phyloP scores from a whole-genome alignment of 352 stramenopile species.

The Globisporangium parvum region DNA sequence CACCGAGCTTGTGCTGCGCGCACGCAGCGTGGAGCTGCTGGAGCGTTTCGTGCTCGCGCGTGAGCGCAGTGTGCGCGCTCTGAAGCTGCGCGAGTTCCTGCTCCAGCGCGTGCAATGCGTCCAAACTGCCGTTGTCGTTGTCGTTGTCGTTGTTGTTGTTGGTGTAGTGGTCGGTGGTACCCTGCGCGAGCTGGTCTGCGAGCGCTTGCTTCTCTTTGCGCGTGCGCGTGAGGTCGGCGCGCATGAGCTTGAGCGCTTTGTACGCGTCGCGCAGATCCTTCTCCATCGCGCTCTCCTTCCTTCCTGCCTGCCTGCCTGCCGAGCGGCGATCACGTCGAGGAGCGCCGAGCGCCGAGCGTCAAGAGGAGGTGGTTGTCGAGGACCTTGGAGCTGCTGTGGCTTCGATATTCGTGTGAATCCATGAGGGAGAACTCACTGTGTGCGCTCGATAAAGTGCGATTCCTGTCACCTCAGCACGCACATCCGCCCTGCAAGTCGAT shows the following conservation, averaged over 20 bases:
- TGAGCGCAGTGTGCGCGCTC: no score
- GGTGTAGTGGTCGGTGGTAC: background rate
- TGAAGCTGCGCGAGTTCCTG: background rate
- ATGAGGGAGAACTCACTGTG: no score
- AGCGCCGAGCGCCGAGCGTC: no score
- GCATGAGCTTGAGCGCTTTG: constrained; percentile 18
- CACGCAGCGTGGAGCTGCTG: background rate
- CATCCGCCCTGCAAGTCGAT: no score
- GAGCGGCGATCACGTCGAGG: no score
- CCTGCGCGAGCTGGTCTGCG: constrained; percentile 2
- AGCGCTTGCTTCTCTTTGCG: constrained; percentile 15
- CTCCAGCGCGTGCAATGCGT: background rate
- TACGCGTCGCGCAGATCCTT: constrained; percentile 19
- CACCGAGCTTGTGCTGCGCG: background rate
- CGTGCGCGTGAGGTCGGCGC: constrained; percentile 14
- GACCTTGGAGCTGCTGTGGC: no score
- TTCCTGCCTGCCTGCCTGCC: no score
- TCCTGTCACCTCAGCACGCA: no score
- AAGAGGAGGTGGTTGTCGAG: no score
- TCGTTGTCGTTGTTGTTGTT: background rate
- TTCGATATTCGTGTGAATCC: no score
- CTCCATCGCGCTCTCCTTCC: background rate
- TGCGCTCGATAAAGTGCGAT: no score
- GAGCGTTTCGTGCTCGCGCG: background rate
- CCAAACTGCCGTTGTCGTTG: background rate